Conservation (phyloP, 805 yeast genomes). For the Ogataea paraovalis region DNA sequence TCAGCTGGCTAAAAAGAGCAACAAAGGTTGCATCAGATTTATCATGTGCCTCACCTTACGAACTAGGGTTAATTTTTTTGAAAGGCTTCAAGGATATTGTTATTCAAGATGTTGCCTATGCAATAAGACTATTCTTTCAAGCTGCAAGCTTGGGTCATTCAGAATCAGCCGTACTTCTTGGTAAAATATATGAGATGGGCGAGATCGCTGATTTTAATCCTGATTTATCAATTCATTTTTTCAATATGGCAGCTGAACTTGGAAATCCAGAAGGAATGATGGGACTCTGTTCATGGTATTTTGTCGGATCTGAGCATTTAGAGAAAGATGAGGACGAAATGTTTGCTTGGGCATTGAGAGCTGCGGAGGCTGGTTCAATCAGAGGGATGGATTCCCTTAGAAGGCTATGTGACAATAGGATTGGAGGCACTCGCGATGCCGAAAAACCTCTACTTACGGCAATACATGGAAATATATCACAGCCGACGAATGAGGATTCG, state of each 20-base stretch:
- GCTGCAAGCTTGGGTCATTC: constrained; percentile 86
- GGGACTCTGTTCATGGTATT: constrained; percentile 94
- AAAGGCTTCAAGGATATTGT: constrained; percentile 84
- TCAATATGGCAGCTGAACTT: constrained; percentile 82
- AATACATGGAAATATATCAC: constrained; percentile 34
- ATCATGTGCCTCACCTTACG: constrained; percentile 92
- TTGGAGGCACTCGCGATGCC: constrained; percentile 67
- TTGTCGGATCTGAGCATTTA: constrained; percentile 87
- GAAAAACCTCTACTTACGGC: constrained; percentile 71
- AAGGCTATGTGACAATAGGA: constrained; percentile 79
- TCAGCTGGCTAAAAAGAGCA: constrained; percentile 90
- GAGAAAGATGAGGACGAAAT: constrained; percentile 80
- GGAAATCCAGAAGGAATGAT: constrained; percentile 91
- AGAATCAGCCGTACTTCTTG: constrained; percentile 75
- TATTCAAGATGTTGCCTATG: constrained; percentile 77
- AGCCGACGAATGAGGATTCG: no score
- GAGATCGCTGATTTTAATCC: constrained; percentile 72
- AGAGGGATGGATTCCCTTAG: constrained; percentile 87
- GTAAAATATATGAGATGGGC: constrained; percentile 81
- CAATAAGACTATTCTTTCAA: constrained; percentile 78
- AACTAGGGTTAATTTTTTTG: constrained; percentile 79
- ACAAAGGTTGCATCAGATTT: constrained; percentile 77
- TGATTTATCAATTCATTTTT: constrained; percentile 84
- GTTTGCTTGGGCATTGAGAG: constrained; percentile 88
- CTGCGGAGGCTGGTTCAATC: constrained; percentile 69